Conservation (phyloP, 345 rosid genomes). For the Eucalyptus marginata region DNA sequence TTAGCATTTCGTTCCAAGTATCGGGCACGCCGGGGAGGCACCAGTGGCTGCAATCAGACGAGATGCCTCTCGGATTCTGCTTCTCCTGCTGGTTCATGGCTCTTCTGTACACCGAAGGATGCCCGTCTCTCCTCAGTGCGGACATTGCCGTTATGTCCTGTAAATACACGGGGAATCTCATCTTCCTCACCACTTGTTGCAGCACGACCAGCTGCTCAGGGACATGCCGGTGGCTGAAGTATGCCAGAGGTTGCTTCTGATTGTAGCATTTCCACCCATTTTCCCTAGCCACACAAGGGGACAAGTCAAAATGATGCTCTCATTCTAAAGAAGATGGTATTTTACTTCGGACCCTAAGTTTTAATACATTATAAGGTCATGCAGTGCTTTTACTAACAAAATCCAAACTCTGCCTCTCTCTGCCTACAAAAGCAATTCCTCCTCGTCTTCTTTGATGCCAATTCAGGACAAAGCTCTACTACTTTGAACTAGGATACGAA, state of each 20-base stretch:
- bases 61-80: constrained; percentile 23
- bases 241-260: constrained; percentile 56
- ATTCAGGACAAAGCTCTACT: background rate
- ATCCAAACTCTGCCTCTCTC: background rate
- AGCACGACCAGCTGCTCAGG: constrained; percentile 57
- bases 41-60: constrained; percentile 95
- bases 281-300: constrained; percentile 23
- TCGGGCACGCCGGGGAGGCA: constrained; percentile 98
- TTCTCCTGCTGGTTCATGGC: constrained; percentile 36
- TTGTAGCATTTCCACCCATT: constrained; percentile 87
- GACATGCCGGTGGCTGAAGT: constrained; percentile 44
- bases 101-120: constrained; percentile 79
- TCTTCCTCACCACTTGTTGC: constrained; percentile 51
- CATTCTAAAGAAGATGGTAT: background rate
- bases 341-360: background rate
- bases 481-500: background rate
- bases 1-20: constrained; percentile 86
- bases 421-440: background rate
- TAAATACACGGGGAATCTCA: constrained; percentile 66
- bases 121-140: constrained; percentile 74
- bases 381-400: background rate
- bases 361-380: background rate
- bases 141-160: constrained; percentile 81
- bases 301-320: background rate
- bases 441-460: background rate